Evolutionary conservation across 495 filamentous ascomycete genomes (phyloP).

Genomic region (Penicillium cosmopolitanum): DNA sequence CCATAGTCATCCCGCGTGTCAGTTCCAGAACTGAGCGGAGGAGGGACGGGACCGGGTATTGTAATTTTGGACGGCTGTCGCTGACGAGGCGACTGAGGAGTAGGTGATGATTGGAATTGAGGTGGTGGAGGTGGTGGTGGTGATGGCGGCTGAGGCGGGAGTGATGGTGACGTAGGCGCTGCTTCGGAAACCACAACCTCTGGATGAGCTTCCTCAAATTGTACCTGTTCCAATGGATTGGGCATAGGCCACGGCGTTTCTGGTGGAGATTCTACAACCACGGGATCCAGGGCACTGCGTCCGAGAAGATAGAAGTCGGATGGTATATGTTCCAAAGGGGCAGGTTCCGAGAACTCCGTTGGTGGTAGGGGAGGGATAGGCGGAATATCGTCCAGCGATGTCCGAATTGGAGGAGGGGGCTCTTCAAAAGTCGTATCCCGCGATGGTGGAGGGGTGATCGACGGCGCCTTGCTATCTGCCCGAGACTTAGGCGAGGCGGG

Average conservation of each 20-base stretch:
- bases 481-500: constrained; percentile 38
- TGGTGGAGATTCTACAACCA: constrained; percentile 10
- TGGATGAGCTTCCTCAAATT: not conserved
- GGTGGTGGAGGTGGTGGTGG: constrained; percentile 4
- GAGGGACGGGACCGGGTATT: constrained; percentile 47
- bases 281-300: constrained; percentile 14
- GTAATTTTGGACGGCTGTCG: constrained; percentile 45
- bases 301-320: constrained; percentile 1
- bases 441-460: constrained; percentile 35
- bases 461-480: constrained; percentile 37
- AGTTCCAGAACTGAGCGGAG: constrained; percentile 35
- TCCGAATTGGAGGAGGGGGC: constrained; percentile 23
- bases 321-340: constrained; percentile 5
- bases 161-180: not conserved
- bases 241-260: constrained; percentile 10
- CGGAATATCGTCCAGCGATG: constrained; percentile 29
- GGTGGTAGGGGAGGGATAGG: constrained; percentile 32
- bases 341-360: constrained; percentile 7
- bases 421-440: constrained; percentile 34
- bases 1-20: constrained; percentile 79
- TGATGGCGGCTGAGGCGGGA: not conserved
- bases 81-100: constrained; percentile 14
- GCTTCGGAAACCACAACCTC: not conserved
- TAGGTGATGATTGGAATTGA: constrained; percentile 7
- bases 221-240: not conserved